A percentile compares a stretch with the other conserved stretches of the same genome.
Evolutionary conservation across 129 eudicot genomes (phyloP).

Genomic region (Flaveria bidentis): DNA sequence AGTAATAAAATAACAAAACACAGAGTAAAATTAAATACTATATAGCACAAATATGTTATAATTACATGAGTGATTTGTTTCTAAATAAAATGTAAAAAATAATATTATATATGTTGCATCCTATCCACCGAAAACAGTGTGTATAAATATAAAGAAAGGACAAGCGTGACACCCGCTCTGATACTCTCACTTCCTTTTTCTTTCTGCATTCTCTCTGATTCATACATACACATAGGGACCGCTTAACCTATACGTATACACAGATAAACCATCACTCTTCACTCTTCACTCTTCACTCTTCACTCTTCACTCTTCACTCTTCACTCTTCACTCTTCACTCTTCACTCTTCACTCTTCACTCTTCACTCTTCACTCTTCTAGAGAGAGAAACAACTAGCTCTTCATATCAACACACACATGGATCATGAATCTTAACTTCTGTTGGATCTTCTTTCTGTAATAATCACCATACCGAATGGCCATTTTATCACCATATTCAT

Average conservation of each 20-base stretch:
- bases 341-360: too few species aligned
- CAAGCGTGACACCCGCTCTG: constrained; percentile 92
- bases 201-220: constrained; percentile 39
- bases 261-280: neutral
- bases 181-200: constrained; percentile 69
- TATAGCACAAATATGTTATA: neutral
- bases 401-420: constrained; percentile 26
- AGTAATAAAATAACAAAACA: neutral
- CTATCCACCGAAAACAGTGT: constrained; percentile 30
- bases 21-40: neutral
- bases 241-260: constrained; percentile 31
- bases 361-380: neutral
- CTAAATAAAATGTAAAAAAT: neutral
- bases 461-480: constrained; percentile 40
- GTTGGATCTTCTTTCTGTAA: constrained; percentile 32
- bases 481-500: constrained; percentile 49
- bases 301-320: too few species aligned
- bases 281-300: too few species aligned
- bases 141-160: constrained; percentile 64
- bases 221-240: constrained; percentile 12
- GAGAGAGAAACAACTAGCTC: constrained; percentile 22
- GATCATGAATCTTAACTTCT: constrained; percentile 33
- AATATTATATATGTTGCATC: too few species aligned
- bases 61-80: neutral
- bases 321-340: too few species aligned